phyloP scores from a whole-genome alignment of 805 yeast genomes.

The Tetrapisispora namnaoensis region DNA sequence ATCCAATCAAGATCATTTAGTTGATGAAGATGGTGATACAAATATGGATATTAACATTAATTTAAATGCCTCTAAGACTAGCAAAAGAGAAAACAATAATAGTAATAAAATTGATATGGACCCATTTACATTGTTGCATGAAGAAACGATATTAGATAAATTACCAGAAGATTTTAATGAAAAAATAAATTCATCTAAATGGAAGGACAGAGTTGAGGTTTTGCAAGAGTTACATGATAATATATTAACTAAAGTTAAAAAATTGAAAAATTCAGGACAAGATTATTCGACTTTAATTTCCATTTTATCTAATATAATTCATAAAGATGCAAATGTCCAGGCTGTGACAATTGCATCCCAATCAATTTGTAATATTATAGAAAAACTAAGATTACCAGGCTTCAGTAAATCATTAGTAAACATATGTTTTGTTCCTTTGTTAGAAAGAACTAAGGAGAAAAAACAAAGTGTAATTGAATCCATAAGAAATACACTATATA shows the following conservation, averaged over 20 bases:
- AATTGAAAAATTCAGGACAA: conserved; percentile 36
- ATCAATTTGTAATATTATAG: conserved; percentile 49
- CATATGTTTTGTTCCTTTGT: conserved; percentile 46
- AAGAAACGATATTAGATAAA: conserved; percentile 55
- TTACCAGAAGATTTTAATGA: conserved; percentile 54
- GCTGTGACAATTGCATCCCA: conserved; percentile 75
- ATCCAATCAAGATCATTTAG: conserved; percentile 3
- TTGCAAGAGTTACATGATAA: conserved; percentile 48
- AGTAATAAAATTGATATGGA: conserved; percentile 32
- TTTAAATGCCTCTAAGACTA: neutral
- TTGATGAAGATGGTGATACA: conserved; percentile 34
- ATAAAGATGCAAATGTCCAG: conserved; percentile 78
- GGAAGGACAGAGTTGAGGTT: conserved; percentile 90
- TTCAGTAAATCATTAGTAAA: conserved; percentile 44
- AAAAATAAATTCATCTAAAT: conserved; percentile 52
- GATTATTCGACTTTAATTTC: conserved; percentile 62
- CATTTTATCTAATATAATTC: conserved; percentile 53
- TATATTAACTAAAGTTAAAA: conserved; percentile 44
- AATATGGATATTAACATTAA: conserved; percentile 14
- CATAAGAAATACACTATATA: conserved; percentile 45
- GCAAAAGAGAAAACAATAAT: neutral
- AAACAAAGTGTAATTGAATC: conserved; percentile 70
- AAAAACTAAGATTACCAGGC: conserved; percentile 45
- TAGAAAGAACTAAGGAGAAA: conserved; percentile 84
- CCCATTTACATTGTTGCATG: conserved; percentile 61